These are phyloP conservation scores for Pseudogymnoascus sp. DNA, from an alignment of 2,329 filamentous ascomycete genomes.

Conservation along the genomic window DNA sequence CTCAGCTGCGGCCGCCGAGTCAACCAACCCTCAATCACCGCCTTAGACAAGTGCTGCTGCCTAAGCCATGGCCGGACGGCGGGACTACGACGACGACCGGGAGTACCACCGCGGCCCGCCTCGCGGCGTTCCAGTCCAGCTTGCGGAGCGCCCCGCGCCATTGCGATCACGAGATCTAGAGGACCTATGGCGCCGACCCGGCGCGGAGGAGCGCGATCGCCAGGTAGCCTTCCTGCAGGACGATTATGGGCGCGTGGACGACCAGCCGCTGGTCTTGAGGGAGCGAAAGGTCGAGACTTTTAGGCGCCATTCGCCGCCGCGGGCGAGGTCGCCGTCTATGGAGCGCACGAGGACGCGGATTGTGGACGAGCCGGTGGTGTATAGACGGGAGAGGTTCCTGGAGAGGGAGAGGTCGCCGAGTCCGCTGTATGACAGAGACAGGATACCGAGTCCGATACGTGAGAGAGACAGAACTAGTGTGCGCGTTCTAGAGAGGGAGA, in stretches of 20 bases:
- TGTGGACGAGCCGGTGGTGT: not conserved
- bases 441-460: slow-evolving; percentile 28
- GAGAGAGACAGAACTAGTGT: slow-evolving; percentile 31
- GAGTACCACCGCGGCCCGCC: not conserved
- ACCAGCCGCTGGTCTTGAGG: slow-evolving; percentile 8
- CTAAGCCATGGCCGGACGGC: not conserved
- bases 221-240: slow-evolving; percentile 2
- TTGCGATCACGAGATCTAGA: not conserved
- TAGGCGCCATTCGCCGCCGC: not conserved
- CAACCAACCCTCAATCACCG: not conserved
- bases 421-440: slow-evolving; percentile 24
- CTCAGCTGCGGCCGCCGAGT: not conserved
- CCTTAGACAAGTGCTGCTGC: not conserved
- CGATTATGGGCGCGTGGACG: not conserved
- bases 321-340: not conserved
- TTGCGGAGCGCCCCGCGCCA: not conserved
- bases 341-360: not conserved
- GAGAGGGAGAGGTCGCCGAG: slow-evolving; percentile 7
- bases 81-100: slow-evolving; percentile 6
- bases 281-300: slow-evolving; percentile 3
- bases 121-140: not conserved
- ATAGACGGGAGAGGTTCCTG: not conserved
- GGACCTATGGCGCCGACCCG: not conserved
- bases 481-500: slow-evolving; percentile 38
- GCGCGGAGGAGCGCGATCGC: not conserved